Conservation (phyloP, 371 early-diverging fungal species). For the Mortierella sp. region DNA sequence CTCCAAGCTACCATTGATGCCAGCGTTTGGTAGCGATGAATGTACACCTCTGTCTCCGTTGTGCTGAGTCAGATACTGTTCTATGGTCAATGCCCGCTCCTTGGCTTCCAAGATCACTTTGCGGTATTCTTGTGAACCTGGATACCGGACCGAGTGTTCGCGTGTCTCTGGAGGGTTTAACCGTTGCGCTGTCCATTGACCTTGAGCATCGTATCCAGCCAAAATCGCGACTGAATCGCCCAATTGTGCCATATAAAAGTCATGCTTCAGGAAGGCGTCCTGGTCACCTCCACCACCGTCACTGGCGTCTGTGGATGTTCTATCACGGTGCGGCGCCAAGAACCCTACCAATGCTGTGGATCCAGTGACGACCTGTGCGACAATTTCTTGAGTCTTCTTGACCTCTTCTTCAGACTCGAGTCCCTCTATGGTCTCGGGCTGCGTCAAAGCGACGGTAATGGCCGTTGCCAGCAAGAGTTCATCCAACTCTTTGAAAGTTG, state of each 20-base stretch:
- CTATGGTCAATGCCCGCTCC: constrained; percentile 28
- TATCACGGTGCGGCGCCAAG: constrained; percentile 25
- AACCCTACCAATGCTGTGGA: constrained; percentile 45
- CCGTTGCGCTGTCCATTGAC: constrained; percentile 35
- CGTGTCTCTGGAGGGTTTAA: constrained; percentile 41
- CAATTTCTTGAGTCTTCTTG: constrained; percentile 38
- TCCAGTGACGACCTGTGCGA: constrained; percentile 46
- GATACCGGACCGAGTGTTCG: constrained; percentile 49
- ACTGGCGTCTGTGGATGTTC: neutral
- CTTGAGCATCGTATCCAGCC: constrained; percentile 30
- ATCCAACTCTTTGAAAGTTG: constrained; percentile 49
- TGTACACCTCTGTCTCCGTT: constrained; percentile 5
- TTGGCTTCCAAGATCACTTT: constrained; percentile 36
- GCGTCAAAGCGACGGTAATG: constrained; percentile 40
- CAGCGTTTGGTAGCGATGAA: neutral
- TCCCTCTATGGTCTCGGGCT: constrained; percentile 26
- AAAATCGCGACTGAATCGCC: constrained; percentile 39
- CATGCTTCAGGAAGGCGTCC: constrained; percentile 5
- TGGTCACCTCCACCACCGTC: neutral
- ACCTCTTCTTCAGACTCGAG: constrained; percentile 21
- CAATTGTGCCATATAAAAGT: constrained; percentile 40
- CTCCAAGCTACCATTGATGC: neutral
- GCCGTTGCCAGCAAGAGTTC: constrained; percentile 46
- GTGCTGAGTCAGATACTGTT: constrained; percentile 27
- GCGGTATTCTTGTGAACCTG: constrained; percentile 34